Conservation (phyloP, 2,329 filamentous ascomycete species). For the Verticillium tricorpus region DNA sequence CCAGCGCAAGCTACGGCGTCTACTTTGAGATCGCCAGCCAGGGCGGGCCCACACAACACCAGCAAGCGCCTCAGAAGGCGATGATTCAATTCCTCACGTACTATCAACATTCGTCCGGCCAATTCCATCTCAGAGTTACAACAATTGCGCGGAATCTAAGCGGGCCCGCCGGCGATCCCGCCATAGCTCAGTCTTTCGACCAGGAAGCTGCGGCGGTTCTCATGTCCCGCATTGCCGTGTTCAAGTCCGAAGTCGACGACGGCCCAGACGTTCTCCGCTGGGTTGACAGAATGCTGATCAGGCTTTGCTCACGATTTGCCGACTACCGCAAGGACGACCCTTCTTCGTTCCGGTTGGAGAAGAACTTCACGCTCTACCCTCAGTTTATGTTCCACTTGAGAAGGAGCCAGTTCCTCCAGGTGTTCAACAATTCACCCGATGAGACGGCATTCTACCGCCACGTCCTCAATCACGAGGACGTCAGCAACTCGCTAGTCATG, state of each 20-base stretch:
- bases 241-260: slow-evolving; percentile 97
- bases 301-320: slow-evolving; percentile 91
- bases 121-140: slow-evolving; percentile 93
- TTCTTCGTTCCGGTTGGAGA: slow-evolving; percentile 92
- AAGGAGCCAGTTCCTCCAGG: slow-evolving; percentile 93
- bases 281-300: slow-evolving; percentile 98
- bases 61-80: slow-evolving; percentile 82
- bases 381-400: slow-evolving; percentile 99
- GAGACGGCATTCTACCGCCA: slow-evolving; percentile 99
- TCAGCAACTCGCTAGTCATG: slow-evolving; percentile 96
- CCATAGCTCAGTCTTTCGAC: slow-evolving; percentile 94
- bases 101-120: slow-evolving; percentile 94
- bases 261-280: slow-evolving; percentile 96
- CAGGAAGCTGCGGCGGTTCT: slow-evolving; percentile 96
- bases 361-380: slow-evolving; percentile 98
- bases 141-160: slow-evolving; percentile 89
- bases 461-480: slow-evolving; percentile 94
- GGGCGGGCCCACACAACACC: slow-evolving; percentile 78
- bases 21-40: slow-evolving; percentile 98
- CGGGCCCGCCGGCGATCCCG: slow-evolving; percentile 88
- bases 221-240: slow-evolving; percentile 98
- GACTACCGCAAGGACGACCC: slow-evolving; percentile 98
- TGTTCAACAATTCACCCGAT: slow-evolving; percentile 99
- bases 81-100: slow-evolving; percentile 99
- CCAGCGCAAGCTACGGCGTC: slow-evolving; percentile 86